phyloP scores from a whole-genome alignment of 2,329 filamentous ascomycete species.

The Trichoderma sp. region DNA sequence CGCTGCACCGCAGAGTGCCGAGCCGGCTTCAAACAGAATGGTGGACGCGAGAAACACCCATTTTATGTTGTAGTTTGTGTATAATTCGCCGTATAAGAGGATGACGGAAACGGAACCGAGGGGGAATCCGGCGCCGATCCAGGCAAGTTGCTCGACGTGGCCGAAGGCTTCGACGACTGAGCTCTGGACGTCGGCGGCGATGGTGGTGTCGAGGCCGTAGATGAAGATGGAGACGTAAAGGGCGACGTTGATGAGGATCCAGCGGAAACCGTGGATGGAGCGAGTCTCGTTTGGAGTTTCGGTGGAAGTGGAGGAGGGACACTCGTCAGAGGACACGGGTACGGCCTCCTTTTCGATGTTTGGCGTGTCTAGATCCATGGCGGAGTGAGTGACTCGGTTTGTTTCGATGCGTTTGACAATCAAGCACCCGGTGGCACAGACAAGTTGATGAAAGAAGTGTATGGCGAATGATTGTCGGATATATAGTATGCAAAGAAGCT shows the following conservation, averaged over 20 bases:
- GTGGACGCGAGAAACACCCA: conserved; percentile 40
- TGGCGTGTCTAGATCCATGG: background rate
- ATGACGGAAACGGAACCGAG: conserved; percentile 47
- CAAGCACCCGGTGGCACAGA: background rate
- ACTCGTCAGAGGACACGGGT: background rate
- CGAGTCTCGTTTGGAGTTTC: background rate
- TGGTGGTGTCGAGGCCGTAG: conserved; percentile 48
- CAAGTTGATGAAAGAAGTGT: background rate
- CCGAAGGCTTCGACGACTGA: conserved; percentile 46
- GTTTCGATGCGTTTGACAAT: background rate
- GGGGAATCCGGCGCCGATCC: conserved; percentile 46
- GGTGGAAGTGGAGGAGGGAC: background rate
- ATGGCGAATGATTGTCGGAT: background rate
- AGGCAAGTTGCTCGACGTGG: conserved; percentile 45
- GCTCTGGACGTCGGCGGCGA: conserved; percentile 54
- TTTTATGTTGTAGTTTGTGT: conserved; percentile 51
- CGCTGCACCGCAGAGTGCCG: conserved; percentile 47
- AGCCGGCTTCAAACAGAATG: conserved; percentile 37
- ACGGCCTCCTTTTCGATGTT: background rate
- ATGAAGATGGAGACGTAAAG: conserved; percentile 10
- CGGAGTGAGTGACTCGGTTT: background rate
- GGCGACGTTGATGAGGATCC: conserved; percentile 2
- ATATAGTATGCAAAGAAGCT: background rate
- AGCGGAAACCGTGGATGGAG: background rate
- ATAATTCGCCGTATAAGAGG: conserved; percentile 43